Evolutionary conservation across 345 rosid genomes (phyloP).

Genomic region (rapeseed (Brassica napus)): Da-Ae NC_063447.1:36833001-36833500

Average conservation of each 20-base stretch:
- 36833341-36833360: not conserved
- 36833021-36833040: conserved; percentile 23
- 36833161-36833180: conserved; percentile 69
- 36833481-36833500: conserved; percentile 85
- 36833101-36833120: conserved; percentile 46
- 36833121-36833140: conserved; percentile 58
- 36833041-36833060: not conserved
- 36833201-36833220: conserved; percentile 92
- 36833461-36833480: conserved; percentile 94
- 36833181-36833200: conserved; percentile 69
- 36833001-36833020: conserved; percentile 62
- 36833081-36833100: conserved; percentile 12
- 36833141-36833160: conserved; percentile 59
- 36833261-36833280: conserved; percentile 69
- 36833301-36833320: conserved; percentile 70
- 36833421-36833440: conserved; percentile 87
- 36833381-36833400: not conserved
- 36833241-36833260: conserved; percentile 78
- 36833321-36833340: conserved; percentile 63
- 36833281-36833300: conserved; percentile 67
- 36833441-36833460: conserved; percentile 79
- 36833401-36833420: conserved; percentile 15
- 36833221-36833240: conserved; percentile 82
- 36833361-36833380: not conserved
- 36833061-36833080: conserved; percentile 4